Conservation (phyloP, 2,329 filamentous ascomycete genomes). For the Epichloe aotearoae region DNA sequence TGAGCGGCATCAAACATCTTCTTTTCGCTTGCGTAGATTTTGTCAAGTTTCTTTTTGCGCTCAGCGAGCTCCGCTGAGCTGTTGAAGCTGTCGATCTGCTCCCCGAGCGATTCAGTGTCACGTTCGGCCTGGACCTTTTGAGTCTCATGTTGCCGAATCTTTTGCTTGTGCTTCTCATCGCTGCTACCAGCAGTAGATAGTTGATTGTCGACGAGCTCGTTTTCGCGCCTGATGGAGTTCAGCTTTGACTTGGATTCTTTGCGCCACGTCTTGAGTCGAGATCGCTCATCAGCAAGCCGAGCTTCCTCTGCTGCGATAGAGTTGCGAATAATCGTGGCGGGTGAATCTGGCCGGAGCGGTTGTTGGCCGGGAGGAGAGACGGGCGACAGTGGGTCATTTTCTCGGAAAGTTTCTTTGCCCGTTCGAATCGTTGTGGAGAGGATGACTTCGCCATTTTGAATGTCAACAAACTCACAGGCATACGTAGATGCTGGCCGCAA, state of each 20-base stretch:
- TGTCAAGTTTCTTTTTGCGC: constrained; percentile 41
- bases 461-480: constrained; percentile 64
- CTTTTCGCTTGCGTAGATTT: constrained; percentile 40
- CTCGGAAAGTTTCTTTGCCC: constrained; percentile 29
- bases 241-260: constrained; percentile 63
- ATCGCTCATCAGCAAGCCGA: constrained; percentile 56
- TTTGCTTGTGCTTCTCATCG: constrained; percentile 64
- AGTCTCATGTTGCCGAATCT: constrained; percentile 61
- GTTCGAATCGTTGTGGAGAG: constrained; percentile 63
- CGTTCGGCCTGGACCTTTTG: constrained; percentile 54
- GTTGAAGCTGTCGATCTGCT: constrained; percentile 50
- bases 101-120: constrained; percentile 39
- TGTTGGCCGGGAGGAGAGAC: constrained; percentile 35
- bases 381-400: constrained; percentile 17
- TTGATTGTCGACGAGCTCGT: constrained; percentile 53
- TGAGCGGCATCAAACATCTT: constrained; percentile 46
- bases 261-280: constrained; percentile 54
- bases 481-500: constrained; percentile 63
- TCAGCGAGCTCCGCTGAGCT: constrained; percentile 48
- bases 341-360: constrained; percentile 59
- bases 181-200: constrained; percentile 56
- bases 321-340: constrained; percentile 61
- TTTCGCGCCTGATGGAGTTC: constrained; percentile 57
- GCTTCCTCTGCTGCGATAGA: constrained; percentile 61
- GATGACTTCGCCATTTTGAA: constrained; percentile 49